These are phyloP conservation scores for Marasmius sp. DNA, from an alignment of 1,284 basidiomycete species.

Conservation along the genomic window DNA sequence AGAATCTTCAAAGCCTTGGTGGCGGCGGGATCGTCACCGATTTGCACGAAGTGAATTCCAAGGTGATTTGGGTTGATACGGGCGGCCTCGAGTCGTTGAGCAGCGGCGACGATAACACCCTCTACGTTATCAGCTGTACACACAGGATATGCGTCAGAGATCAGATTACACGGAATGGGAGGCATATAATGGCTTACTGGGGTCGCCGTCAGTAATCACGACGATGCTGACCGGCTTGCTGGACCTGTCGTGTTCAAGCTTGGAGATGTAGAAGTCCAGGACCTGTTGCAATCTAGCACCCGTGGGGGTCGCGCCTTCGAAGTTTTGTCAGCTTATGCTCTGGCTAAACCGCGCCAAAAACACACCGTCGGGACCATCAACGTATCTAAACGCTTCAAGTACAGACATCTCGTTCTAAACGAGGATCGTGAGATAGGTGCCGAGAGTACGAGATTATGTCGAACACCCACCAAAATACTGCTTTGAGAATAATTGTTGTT, in stretches of 20 bases:
- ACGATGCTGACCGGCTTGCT: slow-evolving; percentile 20
- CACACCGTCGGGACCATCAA: neutral
- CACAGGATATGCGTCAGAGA: neutral
- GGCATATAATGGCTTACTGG: slow-evolving; percentile 3
- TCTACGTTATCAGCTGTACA: neutral
- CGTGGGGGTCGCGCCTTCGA: slow-evolving; percentile 14
- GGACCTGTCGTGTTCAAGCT: slow-evolving; percentile 12
- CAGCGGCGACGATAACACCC: neutral
- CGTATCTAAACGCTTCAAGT: slow-evolving; percentile 15
- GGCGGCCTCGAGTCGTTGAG: neutral
- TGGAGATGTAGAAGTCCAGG: slow-evolving; percentile 13
- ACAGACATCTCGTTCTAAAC: neutral
- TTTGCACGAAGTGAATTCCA: slow-evolving; percentile 31
- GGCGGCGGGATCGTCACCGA: slow-evolving; percentile 26
- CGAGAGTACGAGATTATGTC: neutral
- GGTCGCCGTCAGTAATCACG: slow-evolving; percentile 21
- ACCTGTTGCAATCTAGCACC: slow-evolving; percentile 14
- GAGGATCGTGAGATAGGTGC: neutral
- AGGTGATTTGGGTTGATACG: neutral
- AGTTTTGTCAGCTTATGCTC: neutral
- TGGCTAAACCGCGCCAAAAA: slow-evolving; percentile 16
- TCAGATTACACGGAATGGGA: neutral
- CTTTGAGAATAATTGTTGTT: slow-evolving; percentile 16
- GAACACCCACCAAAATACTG: slow-evolving; percentile 3
- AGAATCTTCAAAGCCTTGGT: slow-evolving; percentile 22